Base-by-base conservation (phyloP, 192 early-diverging fungal genomes). In the Coemansia sp. region DNA sequence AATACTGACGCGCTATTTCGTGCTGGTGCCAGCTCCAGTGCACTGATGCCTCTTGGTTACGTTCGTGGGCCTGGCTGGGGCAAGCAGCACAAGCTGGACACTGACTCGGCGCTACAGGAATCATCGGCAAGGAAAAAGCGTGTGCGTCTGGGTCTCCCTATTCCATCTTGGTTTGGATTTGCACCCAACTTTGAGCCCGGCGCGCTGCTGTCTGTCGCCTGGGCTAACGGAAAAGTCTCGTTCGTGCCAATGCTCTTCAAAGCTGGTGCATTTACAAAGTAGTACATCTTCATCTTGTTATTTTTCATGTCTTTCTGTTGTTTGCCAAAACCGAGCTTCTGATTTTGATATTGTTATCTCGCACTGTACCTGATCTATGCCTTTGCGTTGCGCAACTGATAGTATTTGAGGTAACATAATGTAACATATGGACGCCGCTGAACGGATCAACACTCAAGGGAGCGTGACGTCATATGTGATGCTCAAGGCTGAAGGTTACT, bases 201-300 rank as follows among this genome's bases (percentile, higher is more conserved):
- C 14, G 75, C 78, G 8, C 61, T 85, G 32, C 68, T 85, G 29
- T 75, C 78, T 17, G 78, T 85, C 17, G 84, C 78, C 2, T 85
- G 84, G 84, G 78, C 78, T n/a, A 85, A 81, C 44, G 84, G 84
- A 15, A 85, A 85, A 58, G 55, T 85, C 11, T 74, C 84, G 15
- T 77, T 85, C 37, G 61, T 81, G 17, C 84, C 78, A 11, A 73
- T 81, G 69, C 57, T 84, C 11, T 84, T 79, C 53, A 62, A 51
- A 34, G 32, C 60, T 6, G 66, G 31, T 11, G 61, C n/a, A 3
- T 21, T 74, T 27, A 37, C 62, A 31, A 74, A 55, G 44, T 46
- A 46, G n/a, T 14, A 21, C 19, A 48, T 48, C 45, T 4, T 48
- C 39, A 12, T 14, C 39, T 34, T 34, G 32, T 34, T 34, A 34